Evolutionary conservation across 2,329 filamentous ascomycete genomes (phyloP).

Genomic region (Ophiostoma ips): DNA sequence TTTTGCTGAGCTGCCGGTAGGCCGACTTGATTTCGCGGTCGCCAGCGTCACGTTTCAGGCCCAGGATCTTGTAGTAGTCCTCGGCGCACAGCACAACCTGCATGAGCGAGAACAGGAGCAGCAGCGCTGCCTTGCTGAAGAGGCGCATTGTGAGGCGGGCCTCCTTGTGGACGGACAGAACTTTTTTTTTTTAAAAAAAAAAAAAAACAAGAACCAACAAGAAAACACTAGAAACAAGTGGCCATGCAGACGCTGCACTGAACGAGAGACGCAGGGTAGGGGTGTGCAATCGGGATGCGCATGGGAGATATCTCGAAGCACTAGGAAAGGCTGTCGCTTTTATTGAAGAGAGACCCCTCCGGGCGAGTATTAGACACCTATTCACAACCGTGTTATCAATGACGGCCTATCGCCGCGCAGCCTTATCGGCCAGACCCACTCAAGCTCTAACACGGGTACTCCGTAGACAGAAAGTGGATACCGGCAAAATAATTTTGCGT

Average conservation of each 20-base stretch:
- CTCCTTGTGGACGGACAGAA: no score
- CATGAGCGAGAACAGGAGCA: conserved; percentile 39
- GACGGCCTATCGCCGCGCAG: background rate
- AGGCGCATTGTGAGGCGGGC: conserved; percentile 3
- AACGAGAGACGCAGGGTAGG: background rate
- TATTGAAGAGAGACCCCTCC: background rate
- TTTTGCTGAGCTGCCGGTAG: conserved; percentile 84
- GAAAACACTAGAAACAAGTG: background rate
- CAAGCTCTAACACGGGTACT: background rate
- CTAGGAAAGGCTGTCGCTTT: background rate
- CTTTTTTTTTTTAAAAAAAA: no score
- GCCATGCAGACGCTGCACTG: background rate
- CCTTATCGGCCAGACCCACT: background rate
- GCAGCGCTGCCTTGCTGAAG: conserved; percentile 15
- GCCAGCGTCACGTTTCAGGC: conserved; percentile 61
- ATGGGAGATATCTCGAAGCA: background rate
- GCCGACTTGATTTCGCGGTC: conserved; percentile 88
- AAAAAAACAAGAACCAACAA: background rate
- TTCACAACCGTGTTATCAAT: conserved; percentile 7
- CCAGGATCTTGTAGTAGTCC: conserved; percentile 76
- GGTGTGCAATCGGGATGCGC: background rate
- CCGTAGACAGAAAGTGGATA: background rate
- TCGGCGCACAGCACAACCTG: conserved; percentile 45
- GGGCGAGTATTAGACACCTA: conserved; percentile 3
- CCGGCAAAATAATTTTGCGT: conserved; percentile 10